phyloP scores from a whole-genome alignment of 495 filamentous ascomycete species.

The Aspergillus indologenus region DNA sequence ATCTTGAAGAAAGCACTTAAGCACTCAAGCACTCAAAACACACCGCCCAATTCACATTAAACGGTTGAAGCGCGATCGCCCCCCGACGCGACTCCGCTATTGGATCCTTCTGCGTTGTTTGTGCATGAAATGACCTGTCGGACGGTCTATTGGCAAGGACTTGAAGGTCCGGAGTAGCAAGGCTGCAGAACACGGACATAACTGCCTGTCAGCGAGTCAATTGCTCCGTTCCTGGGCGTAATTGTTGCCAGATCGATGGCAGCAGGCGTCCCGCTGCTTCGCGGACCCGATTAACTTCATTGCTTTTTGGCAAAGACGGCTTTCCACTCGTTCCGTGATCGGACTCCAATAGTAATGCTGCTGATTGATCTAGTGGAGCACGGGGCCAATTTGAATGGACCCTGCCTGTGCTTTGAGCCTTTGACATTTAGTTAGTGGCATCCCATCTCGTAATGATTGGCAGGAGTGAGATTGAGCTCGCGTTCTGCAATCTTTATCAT shows the following conservation, averaged over 20 bases:
- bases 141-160: not conserved
- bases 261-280: too few species aligned
- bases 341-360: not conserved
- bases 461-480: not conserved
- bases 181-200: not conserved
- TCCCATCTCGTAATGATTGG: not conserved
- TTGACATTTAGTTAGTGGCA: not conserved
- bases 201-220: not conserved
- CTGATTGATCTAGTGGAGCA: not conserved
- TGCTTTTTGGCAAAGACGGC: not conserved
- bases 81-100: not conserved
- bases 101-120: not conserved
- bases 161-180: not conserved
- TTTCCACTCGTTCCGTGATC: not conserved
- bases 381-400: not conserved
- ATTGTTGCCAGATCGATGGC: not conserved
- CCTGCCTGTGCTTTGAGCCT: not conserved
- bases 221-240: not conserved
- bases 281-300: not conserved
- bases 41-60: not conserved
- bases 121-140: not conserved
- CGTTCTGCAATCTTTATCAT: not conserved
- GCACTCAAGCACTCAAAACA: not conserved
- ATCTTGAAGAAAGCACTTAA: not conserved
- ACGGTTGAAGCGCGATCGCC: not conserved